Evolutionary conservation across 1,284 basidiomycete species (phyloP), one percentile per base, ranked within the genome.

Genomic region (Bondarzewia mesenterica): DNA sequence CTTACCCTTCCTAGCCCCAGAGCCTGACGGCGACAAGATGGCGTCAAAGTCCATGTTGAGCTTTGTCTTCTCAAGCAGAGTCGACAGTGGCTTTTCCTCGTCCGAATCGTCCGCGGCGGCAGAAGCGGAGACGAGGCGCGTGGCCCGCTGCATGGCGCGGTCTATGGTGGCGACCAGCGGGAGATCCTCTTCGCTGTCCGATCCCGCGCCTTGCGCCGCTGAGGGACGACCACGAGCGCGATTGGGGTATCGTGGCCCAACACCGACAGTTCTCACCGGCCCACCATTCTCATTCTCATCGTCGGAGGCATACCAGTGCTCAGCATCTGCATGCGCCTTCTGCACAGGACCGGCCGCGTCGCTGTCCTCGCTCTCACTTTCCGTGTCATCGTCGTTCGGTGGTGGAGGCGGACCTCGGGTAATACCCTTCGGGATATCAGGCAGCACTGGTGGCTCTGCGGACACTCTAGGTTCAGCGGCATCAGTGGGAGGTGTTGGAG

Each of bases 131-230:
- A 53, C 55, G 12, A 57, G 57, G 35, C 58, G 62, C 16, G 69
- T 66, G 18, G 65, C 65, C 27, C 73, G 73, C 51, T 73, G 69
- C 12, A 65, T 61, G 14, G 70, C 76, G 21, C 74, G 73, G 44
- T 68, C 64, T n/a, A 81, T 70, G 10, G 83, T 77, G 12, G 76
- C 75, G 20, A 78, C 76, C n/a, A 89, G 69, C 5, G 86, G 86
- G 39, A 88, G 53, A 62, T 89, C 85, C 55, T 88, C 85, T 44
- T 89, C 87, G 55, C 82, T 85, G 56, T 82, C 75, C 18, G 71
- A 71, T 21, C 70, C 73, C 18, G 56, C 60, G 7, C 23, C 47
- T 26, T 53, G 27, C 58, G 50, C 5, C 50, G 52, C 23, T 52
- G 53, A 12, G 52, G 47, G 21, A 42, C 44, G 53, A 46, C 41